Evolutionary conservation across 129 eudicot species (phyloP).

Genomic region (Oenanthe sinensis): DNA sequence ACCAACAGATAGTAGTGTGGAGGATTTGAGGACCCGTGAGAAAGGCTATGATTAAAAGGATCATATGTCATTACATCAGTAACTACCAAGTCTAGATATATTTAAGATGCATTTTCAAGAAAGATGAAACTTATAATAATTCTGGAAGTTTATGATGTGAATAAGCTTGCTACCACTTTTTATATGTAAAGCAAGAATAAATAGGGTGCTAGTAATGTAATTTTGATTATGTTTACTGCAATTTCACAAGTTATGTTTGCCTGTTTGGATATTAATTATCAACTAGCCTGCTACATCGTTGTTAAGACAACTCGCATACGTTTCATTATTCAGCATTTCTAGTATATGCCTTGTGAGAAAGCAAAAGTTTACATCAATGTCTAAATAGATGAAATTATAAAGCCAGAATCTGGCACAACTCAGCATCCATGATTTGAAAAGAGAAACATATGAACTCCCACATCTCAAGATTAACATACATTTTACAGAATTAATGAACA

Average conservation of each 20-base stretch:
- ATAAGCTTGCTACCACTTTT: not conserved
- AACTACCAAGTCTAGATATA: not conserved
- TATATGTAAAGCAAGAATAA: not conserved
- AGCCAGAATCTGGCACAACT: too few species aligned
- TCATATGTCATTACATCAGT: not conserved
- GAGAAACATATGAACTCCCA: not conserved
- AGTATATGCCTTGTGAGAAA: too few species aligned
- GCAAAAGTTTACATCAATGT: too few species aligned
- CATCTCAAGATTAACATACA: not conserved
- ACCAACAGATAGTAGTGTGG: conserved; percentile 5
- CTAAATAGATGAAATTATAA: too few species aligned
- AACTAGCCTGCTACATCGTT: not conserved
- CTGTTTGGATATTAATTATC: not conserved
- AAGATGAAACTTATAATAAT: not conserved
- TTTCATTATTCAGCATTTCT: too few species aligned
- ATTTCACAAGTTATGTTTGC: not conserved
- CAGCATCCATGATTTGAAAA: not conserved
- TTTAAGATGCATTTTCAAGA: not conserved
- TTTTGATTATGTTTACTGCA: not conserved
- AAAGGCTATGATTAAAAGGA: not conserved
- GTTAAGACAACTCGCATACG: too few species aligned
- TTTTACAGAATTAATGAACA: not conserved
- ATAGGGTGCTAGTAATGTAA: not conserved
- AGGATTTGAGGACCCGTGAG: not conserved
- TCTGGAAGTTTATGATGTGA: not conserved